phyloP scores from a whole-genome alignment of 2,329 filamentous ascomycete genomes.

The Penicillium capsulatum region DNA sequence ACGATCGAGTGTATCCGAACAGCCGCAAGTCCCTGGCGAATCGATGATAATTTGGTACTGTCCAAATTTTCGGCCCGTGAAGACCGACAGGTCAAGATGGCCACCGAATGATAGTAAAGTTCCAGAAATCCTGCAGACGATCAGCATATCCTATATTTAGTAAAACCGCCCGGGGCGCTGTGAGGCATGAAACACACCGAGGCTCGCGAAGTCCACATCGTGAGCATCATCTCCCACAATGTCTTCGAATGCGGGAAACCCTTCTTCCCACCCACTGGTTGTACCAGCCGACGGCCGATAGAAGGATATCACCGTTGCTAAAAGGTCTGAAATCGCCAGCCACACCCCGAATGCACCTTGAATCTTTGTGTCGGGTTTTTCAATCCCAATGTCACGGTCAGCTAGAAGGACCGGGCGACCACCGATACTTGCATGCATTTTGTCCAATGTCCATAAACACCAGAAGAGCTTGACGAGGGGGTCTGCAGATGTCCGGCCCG shows the following conservation, averaged over 20 bases:
- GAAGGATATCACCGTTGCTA: conserved; percentile 39
- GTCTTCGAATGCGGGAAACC: conserved; percentile 38
- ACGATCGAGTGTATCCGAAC: conserved; percentile 53
- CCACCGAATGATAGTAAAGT: conserved; percentile 54
- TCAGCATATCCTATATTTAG: background rate
- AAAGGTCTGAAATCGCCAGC: conserved; percentile 37
- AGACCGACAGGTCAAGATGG: conserved; percentile 54
- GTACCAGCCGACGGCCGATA: conserved; percentile 36
- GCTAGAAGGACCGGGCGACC: conserved; percentile 39
- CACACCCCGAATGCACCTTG: conserved; percentile 35
- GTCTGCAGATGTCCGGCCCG: conserved; percentile 29
- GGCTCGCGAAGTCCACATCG: conserved; percentile 28
- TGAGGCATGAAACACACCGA: conserved; percentile 19
- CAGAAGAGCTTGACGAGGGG: conserved; percentile 35
- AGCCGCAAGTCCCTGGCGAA: conserved; percentile 54
- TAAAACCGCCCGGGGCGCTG: background rate
- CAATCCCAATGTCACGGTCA: conserved; percentile 39
- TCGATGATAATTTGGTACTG: conserved; percentile 48
- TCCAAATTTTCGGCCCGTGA: conserved; percentile 34
- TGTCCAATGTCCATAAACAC: conserved; percentile 42
- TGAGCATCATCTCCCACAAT: conserved; percentile 27
- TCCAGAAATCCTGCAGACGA: conserved; percentile 46
- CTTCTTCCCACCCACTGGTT: conserved; percentile 37
- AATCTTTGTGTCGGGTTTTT: conserved; percentile 21
- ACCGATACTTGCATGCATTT: conserved; percentile 41